Base-by-base conservation (phyloP, 495 filamentous ascomycete species). In the Bombardia bombarda region DNA sequence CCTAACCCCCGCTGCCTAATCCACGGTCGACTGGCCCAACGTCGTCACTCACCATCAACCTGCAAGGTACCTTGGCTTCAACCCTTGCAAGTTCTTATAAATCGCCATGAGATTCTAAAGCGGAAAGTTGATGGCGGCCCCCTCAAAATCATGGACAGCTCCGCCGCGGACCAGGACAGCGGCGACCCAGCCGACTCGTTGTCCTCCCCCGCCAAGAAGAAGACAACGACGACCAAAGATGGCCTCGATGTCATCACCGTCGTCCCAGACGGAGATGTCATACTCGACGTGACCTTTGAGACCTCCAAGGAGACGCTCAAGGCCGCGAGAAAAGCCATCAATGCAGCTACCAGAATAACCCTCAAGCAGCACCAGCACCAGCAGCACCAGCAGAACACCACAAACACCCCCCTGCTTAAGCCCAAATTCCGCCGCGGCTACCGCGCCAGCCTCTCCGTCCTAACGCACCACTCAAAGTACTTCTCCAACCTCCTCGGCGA, bases 401-500 rank as follows among this genome's bases (percentile, higher is more conserved):
- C n/a, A n/a, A 33, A 1, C 45, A 47, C 4, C 55, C 52, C 3
- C 46, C 55, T 42, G 5, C 52, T 58, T 4, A 68, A 67, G 40
- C 48, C 61, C 43, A 57, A 40, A 23, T 46, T 54, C 10, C 47
- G 60, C 6, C 33, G 63, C 18, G 57, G 58, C 6, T 73, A 65
- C 51, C 59, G 70, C 12, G 67, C 67, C 1, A 52, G 56, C 4
- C 46, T 66, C 5, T 49, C 46, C 9, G 54, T 53, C 1, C 58
- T 73, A 9, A 73, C 62, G 49, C 52, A 63, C 30, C 55, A 68
- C 33, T 83, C 80, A 0, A 68, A 66, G 38, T 84, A 82, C 53
- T 84, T 84, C 48, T 61, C 60, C 37, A 69, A 62, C 28, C 66
- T 83, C 7, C 65, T 84, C 1, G 60, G 67, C 3, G 65, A 70